Evolutionary conservation across 805 yeast genomes (phyloP).

Genomic region (Brettanomyces custersianus): DNA sequence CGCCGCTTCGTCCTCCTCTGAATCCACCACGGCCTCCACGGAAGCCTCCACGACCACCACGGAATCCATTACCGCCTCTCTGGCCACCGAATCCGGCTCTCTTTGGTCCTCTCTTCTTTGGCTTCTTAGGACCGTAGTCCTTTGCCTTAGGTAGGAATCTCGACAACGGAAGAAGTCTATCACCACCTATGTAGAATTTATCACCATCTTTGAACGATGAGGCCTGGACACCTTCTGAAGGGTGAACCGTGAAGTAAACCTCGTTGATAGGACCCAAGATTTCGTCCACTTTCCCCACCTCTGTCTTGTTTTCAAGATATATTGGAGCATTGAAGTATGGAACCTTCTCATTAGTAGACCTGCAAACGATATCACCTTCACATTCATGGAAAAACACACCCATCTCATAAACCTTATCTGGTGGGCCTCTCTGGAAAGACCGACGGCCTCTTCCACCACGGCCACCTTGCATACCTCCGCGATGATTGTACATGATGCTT

Average conservation of each 20-base stretch:
- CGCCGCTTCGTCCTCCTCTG: constrained; percentile 39
- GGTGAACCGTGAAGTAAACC: constrained; percentile 95
- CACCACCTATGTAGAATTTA: constrained; percentile 91
- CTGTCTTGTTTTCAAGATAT: constrained; percentile 90
- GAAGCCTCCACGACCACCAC: constrained; percentile 34
- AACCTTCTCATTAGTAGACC: constrained; percentile 85
- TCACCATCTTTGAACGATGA: constrained; percentile 90
- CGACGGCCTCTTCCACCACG: constrained; percentile 62
- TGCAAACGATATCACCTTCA: constrained; percentile 96
- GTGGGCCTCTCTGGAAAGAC: constrained; percentile 83
- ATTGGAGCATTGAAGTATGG: constrained; percentile 99
- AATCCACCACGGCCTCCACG: constrained; percentile 30
- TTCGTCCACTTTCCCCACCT: constrained; percentile 96
- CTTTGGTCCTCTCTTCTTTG: constrained; percentile 53
- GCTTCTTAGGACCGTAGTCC: constrained; percentile 73
- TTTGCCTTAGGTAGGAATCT: constrained; percentile 96
- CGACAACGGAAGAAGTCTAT: constrained; percentile 89
- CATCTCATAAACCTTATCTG: constrained; percentile 91
- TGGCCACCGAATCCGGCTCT: constrained; percentile 35
- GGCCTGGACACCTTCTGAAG: constrained; percentile 94
- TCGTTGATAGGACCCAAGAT: constrained; percentile 96
- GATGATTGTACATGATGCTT: constrained; percentile 71
- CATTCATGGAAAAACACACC: constrained; percentile 87
- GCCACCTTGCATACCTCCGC: constrained; percentile 55
- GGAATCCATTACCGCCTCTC: constrained; percentile 37